Evolutionary conservation across 805 yeast species (phyloP).

Genomic region (Torulaspora delbrueckii): DNA sequence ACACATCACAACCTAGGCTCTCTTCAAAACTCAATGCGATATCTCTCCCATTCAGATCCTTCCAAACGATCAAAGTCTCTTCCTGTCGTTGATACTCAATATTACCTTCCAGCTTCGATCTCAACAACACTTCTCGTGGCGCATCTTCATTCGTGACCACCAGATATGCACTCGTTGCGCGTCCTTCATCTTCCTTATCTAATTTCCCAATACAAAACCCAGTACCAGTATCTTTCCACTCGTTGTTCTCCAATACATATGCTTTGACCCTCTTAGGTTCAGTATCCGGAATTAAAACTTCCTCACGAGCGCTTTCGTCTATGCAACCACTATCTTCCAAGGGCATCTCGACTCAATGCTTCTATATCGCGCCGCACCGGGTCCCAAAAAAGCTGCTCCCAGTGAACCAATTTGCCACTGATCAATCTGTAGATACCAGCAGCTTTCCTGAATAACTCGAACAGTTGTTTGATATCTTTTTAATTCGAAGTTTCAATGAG

Average conservation of each 20-base stretch:
- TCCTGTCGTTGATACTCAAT: conserved; percentile 90
- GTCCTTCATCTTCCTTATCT: conserved; percentile 13
- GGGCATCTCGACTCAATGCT: background rate
- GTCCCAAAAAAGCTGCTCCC: background rate
- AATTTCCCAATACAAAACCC: conserved; percentile 81
- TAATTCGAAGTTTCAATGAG: background rate
- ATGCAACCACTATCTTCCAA: background rate
- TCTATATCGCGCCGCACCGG: conserved; percentile 1
- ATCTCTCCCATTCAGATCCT: conserved; percentile 65
- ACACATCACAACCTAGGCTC: conserved; percentile 75
- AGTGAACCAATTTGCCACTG: background rate
- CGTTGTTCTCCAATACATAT: conserved; percentile 73
- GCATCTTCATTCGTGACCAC: conserved; percentile 69
- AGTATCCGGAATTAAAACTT: conserved; percentile 16
- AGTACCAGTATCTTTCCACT: conserved; percentile 90
- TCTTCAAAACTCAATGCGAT: conserved; percentile 91
- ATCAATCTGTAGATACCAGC: background rate
- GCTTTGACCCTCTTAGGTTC: conserved; percentile 81
- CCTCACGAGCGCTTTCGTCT: background rate
- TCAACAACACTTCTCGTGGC: conserved; percentile 52
- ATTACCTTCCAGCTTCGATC: conserved; percentile 63
- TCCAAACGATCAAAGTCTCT: conserved; percentile 92
- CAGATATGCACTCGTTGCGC: conserved; percentile 46
- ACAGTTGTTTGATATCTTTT: background rate
- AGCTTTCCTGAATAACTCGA: background rate